Conservation (phyloP, 1,139 yeast genomes). For the Zygoascus hellenicus region DNA sequence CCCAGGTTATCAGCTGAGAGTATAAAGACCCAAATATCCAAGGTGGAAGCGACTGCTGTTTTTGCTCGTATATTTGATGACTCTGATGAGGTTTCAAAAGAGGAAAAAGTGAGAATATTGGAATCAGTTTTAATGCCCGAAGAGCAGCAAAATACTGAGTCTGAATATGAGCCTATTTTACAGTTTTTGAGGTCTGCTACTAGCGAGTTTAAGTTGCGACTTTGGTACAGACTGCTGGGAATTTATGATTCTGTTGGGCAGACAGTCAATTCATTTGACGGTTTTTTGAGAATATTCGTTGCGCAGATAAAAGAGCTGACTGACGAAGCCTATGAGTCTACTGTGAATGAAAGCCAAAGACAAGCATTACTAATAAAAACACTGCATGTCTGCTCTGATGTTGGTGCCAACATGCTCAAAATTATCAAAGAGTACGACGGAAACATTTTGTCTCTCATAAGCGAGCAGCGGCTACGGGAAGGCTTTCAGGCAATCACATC, state of each 20-base stretch:
- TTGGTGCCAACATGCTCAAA: constrained; percentile 31
- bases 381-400: constrained; percentile 45
- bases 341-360: constrained; percentile 22
- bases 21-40: constrained; percentile 58
- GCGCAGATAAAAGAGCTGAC: constrained; percentile 40
- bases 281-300: constrained; percentile 48
- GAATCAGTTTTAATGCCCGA: constrained; percentile 46
- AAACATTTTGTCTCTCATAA: constrained; percentile 11
- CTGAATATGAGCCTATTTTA: constrained; percentile 47
- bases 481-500: constrained; percentile 32
- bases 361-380: constrained; percentile 34
- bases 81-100: constrained; percentile 23
- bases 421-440: constrained; percentile 22
- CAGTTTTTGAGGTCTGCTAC: constrained; percentile 58
- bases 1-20: constrained; percentile 50
- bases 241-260: constrained; percentile 47
- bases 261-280: constrained; percentile 42
- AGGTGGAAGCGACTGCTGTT: constrained; percentile 58
- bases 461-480: constrained; percentile 13
- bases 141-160: constrained; percentile 18
- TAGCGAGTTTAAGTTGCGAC: constrained; percentile 56
- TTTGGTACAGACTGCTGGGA: constrained; percentile 72
- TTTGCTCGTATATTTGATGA: constrained; percentile 52
- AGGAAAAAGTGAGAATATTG: constrained; percentile 39
- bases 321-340: constrained; percentile 24